Evolutionary conservation across 129 eudicot species (phyloP), one percentile per base, ranked within the genome.

Genomic region (Arctium lappa): DNA sequence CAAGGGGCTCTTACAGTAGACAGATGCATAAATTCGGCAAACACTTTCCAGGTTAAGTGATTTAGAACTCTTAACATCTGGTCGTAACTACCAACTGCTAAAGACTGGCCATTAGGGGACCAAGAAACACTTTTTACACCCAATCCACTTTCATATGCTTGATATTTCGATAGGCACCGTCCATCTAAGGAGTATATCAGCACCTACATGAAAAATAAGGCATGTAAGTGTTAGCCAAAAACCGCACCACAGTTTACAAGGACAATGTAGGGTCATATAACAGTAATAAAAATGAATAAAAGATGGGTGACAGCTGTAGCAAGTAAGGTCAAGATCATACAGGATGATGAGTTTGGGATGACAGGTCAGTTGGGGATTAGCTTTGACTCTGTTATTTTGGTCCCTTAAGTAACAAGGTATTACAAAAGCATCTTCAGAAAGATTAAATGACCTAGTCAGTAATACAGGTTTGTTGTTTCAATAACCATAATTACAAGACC

Each of bases 21-120:
- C 71, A 89, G 82, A 88, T 95, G 99, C 16, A 75, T 89, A 70
- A 95, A 95, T 80, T 95, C 99, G 29, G 99, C 99, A 85, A 95
- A 95, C 10, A 91, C 95, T 89, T 95, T 95, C 99, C 99, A 95
- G 10, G 99, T 95, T 82, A 95, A 87, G 89, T 93, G 99, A 91
- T 89, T 93, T 76, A 95, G 73, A 85, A 95, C 97, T 83, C 99
- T 87, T 79, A 95, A 80, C 95, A 95, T 91, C 87, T 95, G 99
- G 83, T 95, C 99, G 81, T 93, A 95, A 90, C 99, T 95, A 48
- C 99, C 99, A 69, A 95, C 92, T 27, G 99, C 98, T 27, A 95
- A 88, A 78, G 85, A 95, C 79, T 95, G 99, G 66, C 97, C 94
- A 89, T 95, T 93, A 18, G 99, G 95, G 39, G 99, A 95, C 99